Evolutionary conservation across 2,329 filamentous ascomycete genomes (phyloP), one percentile per base, ranked within the genome.

Genomic region (Cladosporium phlei): DNA sequence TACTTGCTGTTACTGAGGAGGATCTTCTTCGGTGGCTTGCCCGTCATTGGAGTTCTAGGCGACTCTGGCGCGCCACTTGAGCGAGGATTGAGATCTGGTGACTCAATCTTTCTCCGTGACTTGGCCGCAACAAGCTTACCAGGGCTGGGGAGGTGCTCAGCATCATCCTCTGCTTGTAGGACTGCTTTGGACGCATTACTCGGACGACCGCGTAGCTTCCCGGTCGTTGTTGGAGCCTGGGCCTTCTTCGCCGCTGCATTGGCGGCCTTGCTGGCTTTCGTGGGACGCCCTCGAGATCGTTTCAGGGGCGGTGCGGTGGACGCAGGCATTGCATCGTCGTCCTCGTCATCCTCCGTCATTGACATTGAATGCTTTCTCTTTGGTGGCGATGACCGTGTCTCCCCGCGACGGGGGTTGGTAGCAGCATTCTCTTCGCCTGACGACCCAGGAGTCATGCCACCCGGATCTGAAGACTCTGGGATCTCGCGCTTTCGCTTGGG

Each of bases 1-100:
- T 44, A 32, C 8, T 32, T 38, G 43, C 43, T 54, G 8, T 49
- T 38, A 38, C 54, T 59, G 14, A 62, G 49, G 9, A 61, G 46
- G 16, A 58, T 40, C 29, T 54, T 61, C 8, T 49, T 48, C 12
- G 50, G 25, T 12, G 37, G 37, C 16, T 43, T 43, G 5, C 46
- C 43, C 8, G 42, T 30, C 10, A 39, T 17, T 9, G 48, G 46
- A 10, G 48, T 12, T 11, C 28, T 29, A 17, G 45, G 35, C 2
- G 42, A 45, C 21, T 35, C 32, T 11, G 42, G 42, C 12, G 42
- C 37, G 19, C 16, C 20, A n/a, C 24, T 47, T 12, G 27, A 20
- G 21, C 29, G 17, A 21, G 30, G 22, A 16, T 46, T 24, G 16
- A 39, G 25, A 21, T 33, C 28, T 3, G 28, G 28, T 17, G 34